A percentile compares a stretch with the other conserved stretches of the same genome.
Conservation (phyloP, 2,329 filamentous ascomycete genomes). For the Phyllosticta citriasiana region DNA sequence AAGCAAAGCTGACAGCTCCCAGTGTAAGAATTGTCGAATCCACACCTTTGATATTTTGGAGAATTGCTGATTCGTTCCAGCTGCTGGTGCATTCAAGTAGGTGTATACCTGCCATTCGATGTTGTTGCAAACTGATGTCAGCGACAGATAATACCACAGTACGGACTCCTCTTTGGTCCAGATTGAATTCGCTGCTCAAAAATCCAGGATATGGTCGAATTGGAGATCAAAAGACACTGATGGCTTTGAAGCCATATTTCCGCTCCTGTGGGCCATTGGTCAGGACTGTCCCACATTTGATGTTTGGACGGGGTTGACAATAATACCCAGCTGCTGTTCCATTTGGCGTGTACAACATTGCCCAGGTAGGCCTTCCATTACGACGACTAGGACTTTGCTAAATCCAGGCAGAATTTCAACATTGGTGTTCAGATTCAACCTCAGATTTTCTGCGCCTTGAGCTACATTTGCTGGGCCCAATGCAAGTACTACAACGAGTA, state of each 20-base stretch:
- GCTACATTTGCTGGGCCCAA: slow-evolving; percentile 43
- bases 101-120: neutral
- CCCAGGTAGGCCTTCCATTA: slow-evolving; percentile 29
- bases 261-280: slow-evolving; percentile 55
- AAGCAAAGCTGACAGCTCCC: slow-evolving; percentile 5
- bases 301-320: slow-evolving; percentile 1
- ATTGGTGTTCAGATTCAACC: slow-evolving; percentile 46
- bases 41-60: slow-evolving; percentile 11
- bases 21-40: slow-evolving; percentile 13
- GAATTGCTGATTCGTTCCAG: slow-evolving; percentile 16
- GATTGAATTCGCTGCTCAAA: slow-evolving; percentile 11
- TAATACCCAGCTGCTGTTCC: slow-evolving; percentile 29
- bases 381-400: neutral
- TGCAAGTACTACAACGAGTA: slow-evolving; percentile 43
- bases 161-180: neutral
- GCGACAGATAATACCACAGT: slow-evolving; percentile 27
- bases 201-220: slow-evolving; percentile 47
- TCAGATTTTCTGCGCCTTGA: slow-evolving; percentile 42
- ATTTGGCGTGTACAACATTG: slow-evolving; percentile 41
- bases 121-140: slow-evolving; percentile 16
- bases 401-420: slow-evolving; percentile 39
- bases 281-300: slow-evolving; percentile 6
- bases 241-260: slow-evolving; percentile 50
- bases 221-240: slow-evolving; percentile 52
- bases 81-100: slow-evolving; percentile 33